Conservation (phyloP, 2,329 filamentous ascomycete genomes). For the Monosporascus cannonballus region DNA sequence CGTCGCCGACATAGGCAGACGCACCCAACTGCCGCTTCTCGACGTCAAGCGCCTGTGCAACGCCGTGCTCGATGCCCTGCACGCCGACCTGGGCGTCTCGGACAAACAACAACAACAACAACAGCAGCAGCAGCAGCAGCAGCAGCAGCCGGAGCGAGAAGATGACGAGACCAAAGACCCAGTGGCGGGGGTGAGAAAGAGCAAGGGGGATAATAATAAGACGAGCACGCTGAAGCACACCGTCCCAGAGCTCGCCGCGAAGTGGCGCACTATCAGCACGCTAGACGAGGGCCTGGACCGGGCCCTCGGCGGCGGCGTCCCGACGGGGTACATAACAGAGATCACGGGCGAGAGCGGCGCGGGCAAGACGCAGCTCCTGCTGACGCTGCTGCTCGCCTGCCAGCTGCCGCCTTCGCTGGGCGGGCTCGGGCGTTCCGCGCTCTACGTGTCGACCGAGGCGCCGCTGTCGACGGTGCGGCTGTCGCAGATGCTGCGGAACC, state of each 20-base stretch:
- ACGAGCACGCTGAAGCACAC: slow-evolving; percentile 22
- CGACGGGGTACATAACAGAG: slow-evolving; percentile 76
- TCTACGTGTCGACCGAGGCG: slow-evolving; percentile 94
- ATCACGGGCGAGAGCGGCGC: slow-evolving; percentile 88
- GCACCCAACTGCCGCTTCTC: slow-evolving; percentile 72
- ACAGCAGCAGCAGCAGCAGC: slow-evolving; percentile 1
- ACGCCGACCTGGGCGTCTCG: slow-evolving; percentile 48
- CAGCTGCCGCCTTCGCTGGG: slow-evolving; percentile 67
- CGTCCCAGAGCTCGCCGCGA: slow-evolving; percentile 31
- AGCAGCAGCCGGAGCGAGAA: background rate
- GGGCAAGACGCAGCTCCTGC: slow-evolving; percentile 91
- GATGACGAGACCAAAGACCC: background rate
- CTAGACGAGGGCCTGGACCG: slow-evolving; percentile 68
- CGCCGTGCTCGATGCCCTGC: slow-evolving; percentile 61
- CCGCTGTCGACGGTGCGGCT: slow-evolving; percentile 77
- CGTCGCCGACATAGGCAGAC: slow-evolving; percentile 74
- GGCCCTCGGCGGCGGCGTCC: slow-evolving; percentile 70
- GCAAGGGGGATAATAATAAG: slow-evolving; percentile 6
- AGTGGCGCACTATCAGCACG: slow-evolving; percentile 65
- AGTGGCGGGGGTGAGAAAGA: slow-evolving; percentile 5
- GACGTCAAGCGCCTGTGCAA: slow-evolving; percentile 71
- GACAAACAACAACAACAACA: slow-evolving; percentile 8
- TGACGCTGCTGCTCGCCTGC: slow-evolving; percentile 75
- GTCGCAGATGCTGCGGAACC: slow-evolving; percentile 64
- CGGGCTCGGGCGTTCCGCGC: slow-evolving; percentile 65